Conservation (phyloP, 257 asterid species). For the Leptodermis oblonga region DNA sequence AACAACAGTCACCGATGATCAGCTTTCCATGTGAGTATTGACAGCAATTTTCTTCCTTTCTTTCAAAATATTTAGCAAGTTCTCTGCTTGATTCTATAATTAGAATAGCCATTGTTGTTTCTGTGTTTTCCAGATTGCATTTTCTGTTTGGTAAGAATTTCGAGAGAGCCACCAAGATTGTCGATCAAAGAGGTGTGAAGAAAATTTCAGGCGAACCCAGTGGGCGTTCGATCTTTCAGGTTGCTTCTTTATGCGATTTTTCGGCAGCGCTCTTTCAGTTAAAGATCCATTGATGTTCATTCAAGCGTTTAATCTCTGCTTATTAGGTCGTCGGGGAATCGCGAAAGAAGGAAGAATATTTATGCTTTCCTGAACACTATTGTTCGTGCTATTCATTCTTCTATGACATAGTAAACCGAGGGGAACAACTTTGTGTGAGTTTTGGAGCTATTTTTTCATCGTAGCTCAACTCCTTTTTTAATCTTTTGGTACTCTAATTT, state of each 20-base stretch:
- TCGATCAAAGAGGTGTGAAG: constrained; percentile 78
- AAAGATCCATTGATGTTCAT: background rate
- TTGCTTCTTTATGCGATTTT: background rate
- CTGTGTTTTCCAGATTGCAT: constrained; percentile 51
- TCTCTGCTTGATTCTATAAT: background rate
- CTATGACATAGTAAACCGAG: constrained; percentile 83
- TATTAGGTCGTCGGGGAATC: constrained; percentile 81
- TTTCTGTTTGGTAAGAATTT: constrained; percentile 80
- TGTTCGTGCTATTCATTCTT: constrained; percentile 92
- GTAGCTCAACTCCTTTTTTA: too few species aligned
- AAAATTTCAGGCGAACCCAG: constrained; percentile 68
- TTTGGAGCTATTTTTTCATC: background rate
- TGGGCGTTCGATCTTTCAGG: constrained; percentile 80
- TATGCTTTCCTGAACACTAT: constrained; percentile 76
- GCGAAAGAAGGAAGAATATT: constrained; percentile 70
- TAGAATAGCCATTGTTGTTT: background rate
- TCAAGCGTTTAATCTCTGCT: background rate
- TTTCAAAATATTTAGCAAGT: background rate
- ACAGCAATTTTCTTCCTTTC: background rate
- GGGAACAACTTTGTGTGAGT: constrained; percentile 90
- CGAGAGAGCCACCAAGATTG: constrained; percentile 74
- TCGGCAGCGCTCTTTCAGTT: background rate
- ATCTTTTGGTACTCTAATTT: background rate
- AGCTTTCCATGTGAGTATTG: constrained; percentile 66
- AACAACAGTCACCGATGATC: constrained; percentile 68